phyloP scores from a whole-genome alignment of 164 flowering plant species.

The Chimonanthus praecox region DNA sequence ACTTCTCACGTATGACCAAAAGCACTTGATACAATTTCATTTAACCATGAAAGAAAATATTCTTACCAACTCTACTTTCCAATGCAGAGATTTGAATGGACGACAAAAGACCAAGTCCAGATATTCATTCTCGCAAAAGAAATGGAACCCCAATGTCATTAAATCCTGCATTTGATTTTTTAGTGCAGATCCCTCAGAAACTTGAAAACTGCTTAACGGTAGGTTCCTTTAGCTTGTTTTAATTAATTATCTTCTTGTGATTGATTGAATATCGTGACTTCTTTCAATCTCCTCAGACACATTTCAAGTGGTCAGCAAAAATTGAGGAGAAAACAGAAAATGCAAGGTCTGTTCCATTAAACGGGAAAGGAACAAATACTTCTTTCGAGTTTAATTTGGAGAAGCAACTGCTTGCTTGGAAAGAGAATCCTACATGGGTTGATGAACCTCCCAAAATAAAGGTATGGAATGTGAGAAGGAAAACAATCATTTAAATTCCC shows the following conservation, averaged over 20 bases:
- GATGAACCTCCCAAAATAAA: constrained; percentile 59
- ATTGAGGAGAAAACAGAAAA: constrained; percentile 15
- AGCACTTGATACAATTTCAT: background rate
- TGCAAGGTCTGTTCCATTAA: constrained; percentile 10
- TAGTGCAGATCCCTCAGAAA: constrained; percentile 47
- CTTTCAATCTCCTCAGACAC: constrained; percentile 30
- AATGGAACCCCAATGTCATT: constrained; percentile 19
- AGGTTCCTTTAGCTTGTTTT: background rate
- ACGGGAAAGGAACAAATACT: constrained; percentile 20
- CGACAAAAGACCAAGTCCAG: constrained; percentile 25
- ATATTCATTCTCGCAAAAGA: constrained; percentile 15
- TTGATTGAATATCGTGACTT: background rate
- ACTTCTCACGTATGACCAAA: background rate
- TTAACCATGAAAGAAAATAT: background rate
- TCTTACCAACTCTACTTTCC: background rate
- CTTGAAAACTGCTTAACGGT: constrained; percentile 56
- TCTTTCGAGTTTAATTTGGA: constrained; percentile 40
- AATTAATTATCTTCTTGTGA: background rate
- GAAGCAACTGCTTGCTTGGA: constrained; percentile 78
- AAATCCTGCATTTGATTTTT: constrained; percentile 34
- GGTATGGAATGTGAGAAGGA: constrained; percentile 33
- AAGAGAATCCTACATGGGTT: constrained; percentile 76
- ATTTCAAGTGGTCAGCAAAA: constrained; percentile 29
- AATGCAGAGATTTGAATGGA: constrained; percentile 32
- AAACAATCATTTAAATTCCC: background rate